Evolutionary conservation across 139 green algal genomes (phyloP).

Genomic region (Spirogloea muscicola): DNA sequence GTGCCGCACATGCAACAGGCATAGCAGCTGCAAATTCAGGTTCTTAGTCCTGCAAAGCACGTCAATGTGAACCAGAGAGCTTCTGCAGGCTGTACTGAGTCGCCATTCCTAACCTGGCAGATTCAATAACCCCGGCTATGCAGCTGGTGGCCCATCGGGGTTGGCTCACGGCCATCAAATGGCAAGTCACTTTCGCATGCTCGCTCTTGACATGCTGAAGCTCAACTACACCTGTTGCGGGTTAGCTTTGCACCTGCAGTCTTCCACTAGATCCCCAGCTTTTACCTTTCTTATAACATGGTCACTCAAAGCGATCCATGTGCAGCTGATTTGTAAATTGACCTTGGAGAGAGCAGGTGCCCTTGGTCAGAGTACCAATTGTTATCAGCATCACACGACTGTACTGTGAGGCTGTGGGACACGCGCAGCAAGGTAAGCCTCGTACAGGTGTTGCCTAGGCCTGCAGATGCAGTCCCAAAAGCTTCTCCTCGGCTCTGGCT

Average conservation of each 20-base stretch:
- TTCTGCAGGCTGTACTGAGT: no score
- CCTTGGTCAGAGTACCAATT: conserved; percentile 33
- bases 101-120: conserved; percentile 1
- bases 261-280: background rate
- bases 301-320: background rate
- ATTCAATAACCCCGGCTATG: background rate
- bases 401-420: conserved; percentile 43
- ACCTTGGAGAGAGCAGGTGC: background rate
- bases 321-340: no score
- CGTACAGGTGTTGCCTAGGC: no score
- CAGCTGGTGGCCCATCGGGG: conserved; percentile 21
- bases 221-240: background rate
- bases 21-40: no score
- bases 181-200: background rate
- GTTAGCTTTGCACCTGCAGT: background rate
- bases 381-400: conserved; percentile 40
- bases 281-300: background rate
- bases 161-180: conserved; percentile 35
- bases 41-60: no score
- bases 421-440: no score
- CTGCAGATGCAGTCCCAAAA: no score
- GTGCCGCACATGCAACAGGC: no score
- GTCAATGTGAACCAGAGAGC: no score
- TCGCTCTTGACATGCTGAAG: background rate
- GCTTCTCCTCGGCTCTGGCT: no score